Evolutionary conservation across 352 stramenopile genomes (phyloP).

Genomic region (Pythium rishiriense): DNA sequence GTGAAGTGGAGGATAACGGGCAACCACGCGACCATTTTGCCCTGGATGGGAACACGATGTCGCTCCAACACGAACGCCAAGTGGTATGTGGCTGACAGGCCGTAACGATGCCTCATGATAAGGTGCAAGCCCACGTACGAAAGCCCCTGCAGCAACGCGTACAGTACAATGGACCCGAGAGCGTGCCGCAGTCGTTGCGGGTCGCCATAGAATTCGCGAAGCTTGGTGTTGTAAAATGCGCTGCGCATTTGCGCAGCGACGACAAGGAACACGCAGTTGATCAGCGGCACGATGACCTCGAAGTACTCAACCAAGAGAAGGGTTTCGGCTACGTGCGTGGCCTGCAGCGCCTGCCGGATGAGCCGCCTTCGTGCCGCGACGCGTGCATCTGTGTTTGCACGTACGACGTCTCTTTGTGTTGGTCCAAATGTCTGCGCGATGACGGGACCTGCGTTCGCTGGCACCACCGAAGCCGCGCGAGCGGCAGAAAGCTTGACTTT

Average conservation of each 20-base stretch:
- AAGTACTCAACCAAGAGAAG: constrained; percentile 35
- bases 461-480: background rate
- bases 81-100: constrained; percentile 20
- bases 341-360: constrained; percentile 12
- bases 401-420: background rate
- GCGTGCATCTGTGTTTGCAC: background rate
- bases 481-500: background rate
- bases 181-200: background rate
- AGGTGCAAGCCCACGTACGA: constrained; percentile 21
- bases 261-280: constrained; percentile 23
- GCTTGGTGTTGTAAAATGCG: constrained; percentile 20
- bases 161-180: constrained; percentile 17
- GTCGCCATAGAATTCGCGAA: constrained; percentile 13
- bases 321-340: constrained; percentile 19
- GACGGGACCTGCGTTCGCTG: background rate
- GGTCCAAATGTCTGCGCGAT: background rate
- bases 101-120: constrained; percentile 23
- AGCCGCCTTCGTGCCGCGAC: background rate
- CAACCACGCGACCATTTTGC: constrained; percentile 29
- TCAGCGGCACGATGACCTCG: constrained; percentile 22
- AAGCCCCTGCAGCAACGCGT: constrained; percentile 21
- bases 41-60: constrained; percentile 20
- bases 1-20: constrained; percentile 20
- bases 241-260: constrained; percentile 2
- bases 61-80: constrained; percentile 29